These are phyloP conservation scores for Sporothrix dimorphospora DNA, from an alignment of 2,329 filamentous ascomycete genomes.

Conservation along the genomic window DNA sequence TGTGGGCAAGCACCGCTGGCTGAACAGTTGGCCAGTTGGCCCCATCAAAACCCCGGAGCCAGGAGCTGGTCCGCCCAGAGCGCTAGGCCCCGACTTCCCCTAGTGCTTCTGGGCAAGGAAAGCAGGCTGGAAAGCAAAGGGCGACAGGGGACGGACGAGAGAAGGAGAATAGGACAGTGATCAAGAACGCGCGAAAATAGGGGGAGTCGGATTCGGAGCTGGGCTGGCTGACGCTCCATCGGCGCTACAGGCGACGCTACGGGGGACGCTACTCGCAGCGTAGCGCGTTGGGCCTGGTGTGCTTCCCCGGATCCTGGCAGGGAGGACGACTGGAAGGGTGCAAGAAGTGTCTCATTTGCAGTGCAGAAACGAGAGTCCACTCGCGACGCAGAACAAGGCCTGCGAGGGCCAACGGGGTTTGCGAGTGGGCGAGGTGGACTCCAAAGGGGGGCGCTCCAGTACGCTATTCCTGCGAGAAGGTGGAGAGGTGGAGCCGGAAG, in stretches of 20 bases:
- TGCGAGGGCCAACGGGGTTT: not conserved
- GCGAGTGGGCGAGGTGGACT: not conserved
- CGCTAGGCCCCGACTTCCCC: slow-evolving; percentile 3
- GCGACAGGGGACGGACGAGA: slow-evolving; percentile 10
- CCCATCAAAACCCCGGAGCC: not conserved
- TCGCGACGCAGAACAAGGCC: not conserved
- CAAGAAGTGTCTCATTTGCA: not conserved
- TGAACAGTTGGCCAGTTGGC: no score
- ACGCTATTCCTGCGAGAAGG: not conserved
- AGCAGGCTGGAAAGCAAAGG: not conserved
- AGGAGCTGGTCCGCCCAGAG: not conserved
- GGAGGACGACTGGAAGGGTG: not conserved
- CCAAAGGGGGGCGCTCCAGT: not conserved
- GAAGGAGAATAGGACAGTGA: no score
- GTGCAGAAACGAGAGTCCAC: not conserved
- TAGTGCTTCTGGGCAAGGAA: not conserved
- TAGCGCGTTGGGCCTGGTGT: not conserved
- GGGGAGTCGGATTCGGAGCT: not conserved
- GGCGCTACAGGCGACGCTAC: not conserved
- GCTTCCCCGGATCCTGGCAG: slow-evolving; percentile 4
- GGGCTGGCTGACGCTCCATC: not conserved
- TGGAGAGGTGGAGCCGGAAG: not conserved
- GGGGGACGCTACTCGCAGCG: not conserved
- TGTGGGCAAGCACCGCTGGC: not conserved
- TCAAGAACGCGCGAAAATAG: not conserved